These are phyloP conservation scores for Plantago major DNA, from an alignment of 257 asterid species.

Conservation along the genomic window DNA sequence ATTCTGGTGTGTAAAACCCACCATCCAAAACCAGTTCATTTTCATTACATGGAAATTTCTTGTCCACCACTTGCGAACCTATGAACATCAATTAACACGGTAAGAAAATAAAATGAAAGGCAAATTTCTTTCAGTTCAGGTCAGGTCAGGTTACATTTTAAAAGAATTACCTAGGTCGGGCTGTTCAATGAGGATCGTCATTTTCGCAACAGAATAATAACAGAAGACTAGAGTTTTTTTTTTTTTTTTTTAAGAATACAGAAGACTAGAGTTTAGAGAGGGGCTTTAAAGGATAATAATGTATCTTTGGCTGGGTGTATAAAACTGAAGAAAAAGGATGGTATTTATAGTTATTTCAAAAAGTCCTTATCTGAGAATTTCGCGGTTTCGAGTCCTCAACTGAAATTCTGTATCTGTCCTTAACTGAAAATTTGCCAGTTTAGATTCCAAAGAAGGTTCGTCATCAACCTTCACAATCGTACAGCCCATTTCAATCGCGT, in stretches of 20 bases:
- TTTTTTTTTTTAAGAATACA: no score
- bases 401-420: constrained; percentile 36
- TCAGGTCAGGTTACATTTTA: no score
- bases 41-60: constrained; percentile 19
- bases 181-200: constrained; percentile 60
- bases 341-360: constrained; percentile 44
- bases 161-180: constrained; percentile 53
- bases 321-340: neutral
- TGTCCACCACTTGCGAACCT: constrained; percentile 36
- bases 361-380: constrained; percentile 44
- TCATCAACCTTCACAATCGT: neutral
- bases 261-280: no score
- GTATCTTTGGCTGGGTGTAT: neutral
- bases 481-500: neutral
- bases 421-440: constrained; percentile 20
- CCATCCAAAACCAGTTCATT: constrained; percentile 47
- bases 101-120: no score
- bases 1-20: constrained; percentile 39
- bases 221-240: no score
- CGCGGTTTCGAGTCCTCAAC: constrained; percentile 36
- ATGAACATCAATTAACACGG: neutral
- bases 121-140: no score
- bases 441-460: neutral
- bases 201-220: constrained; percentile 15
- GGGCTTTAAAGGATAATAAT: constrained; percentile 1